Evolutionary conservation across 129 eudicot genomes (phyloP).

Genomic region (Flaveria bidentis): DNA sequence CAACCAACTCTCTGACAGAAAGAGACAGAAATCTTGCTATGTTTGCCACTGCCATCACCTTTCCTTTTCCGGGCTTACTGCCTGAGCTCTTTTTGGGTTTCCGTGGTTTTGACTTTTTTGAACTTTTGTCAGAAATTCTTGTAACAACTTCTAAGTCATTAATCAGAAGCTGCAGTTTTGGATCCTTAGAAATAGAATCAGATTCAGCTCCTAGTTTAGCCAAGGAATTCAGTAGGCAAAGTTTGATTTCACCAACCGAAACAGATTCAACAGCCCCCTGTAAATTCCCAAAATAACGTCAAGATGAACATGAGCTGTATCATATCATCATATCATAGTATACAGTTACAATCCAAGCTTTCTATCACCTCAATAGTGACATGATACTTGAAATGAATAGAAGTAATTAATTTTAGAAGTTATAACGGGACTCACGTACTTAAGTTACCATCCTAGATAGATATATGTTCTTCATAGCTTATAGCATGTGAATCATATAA

Average conservation of each 20-base stretch:
- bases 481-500: constrained; percentile 6
- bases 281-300: constrained; percentile 33
- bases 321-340: not conserved
- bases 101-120: constrained; percentile 40
- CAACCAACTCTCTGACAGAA: constrained; percentile 56
- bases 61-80: constrained; percentile 56
- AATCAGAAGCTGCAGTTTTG: constrained; percentile 65
- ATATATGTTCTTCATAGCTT: constrained; percentile 6
- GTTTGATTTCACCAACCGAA: constrained; percentile 87
- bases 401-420: not conserved
- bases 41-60: constrained; percentile 77
- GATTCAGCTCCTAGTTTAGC: constrained; percentile 68
- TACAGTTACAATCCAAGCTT: constrained; percentile 13
- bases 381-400: constrained; percentile 11
- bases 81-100: constrained; percentile 47
- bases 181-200: constrained; percentile 78
- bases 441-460: not conserved
- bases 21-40: constrained; percentile 79
- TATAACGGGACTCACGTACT: not conserved
- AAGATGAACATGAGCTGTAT: constrained; percentile 31
- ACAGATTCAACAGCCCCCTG: constrained; percentile 89
- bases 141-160: constrained; percentile 71
- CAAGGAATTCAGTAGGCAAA: constrained; percentile 78
- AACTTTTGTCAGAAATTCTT: constrained; percentile 58
- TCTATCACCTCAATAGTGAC: constrained; percentile 11